Percentiles rank a stretch among this genome's conserved stretches.
Evolutionary conservation across 73 alveolate genomes (phyloP).

Genomic region (Paraurostyla sp.): DNA sequence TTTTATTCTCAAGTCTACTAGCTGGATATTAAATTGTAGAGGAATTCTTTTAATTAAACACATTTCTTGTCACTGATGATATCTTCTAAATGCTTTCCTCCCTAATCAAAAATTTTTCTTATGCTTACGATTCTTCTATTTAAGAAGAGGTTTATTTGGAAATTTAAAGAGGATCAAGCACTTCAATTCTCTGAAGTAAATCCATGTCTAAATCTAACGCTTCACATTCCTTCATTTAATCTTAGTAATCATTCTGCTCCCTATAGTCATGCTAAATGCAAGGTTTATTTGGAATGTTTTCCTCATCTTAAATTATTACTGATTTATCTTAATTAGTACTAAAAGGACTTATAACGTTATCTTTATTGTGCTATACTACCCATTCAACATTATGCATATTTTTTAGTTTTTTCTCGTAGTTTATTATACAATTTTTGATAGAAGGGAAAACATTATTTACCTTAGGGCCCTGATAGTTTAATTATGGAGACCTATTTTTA

Average conservation of each 20-base stretch:
- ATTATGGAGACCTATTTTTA: background rate
- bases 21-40: slow-evolving; percentile 8
- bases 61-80: background rate
- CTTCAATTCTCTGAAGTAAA: too few species aligned
- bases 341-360: background rate
- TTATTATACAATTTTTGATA: background rate
- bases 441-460: slow-evolving; percentile 2
- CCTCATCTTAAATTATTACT: too few species aligned
- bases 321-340: background rate
- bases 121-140: too few species aligned
- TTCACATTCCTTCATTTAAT: too few species aligned
- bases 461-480: background rate
- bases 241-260: too few species aligned
- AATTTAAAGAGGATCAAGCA: too few species aligned
- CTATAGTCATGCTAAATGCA: too few species aligned
- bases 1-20: background rate
- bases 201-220: too few species aligned
- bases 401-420: background rate
- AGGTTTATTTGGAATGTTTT: too few species aligned
- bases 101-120: background rate
- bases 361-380: background rate
- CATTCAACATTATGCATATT: background rate
- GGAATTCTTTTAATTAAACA: background rate
- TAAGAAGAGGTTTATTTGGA: too few species aligned
- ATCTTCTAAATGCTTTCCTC: background rate